A percentile compares a stretch with the other conserved stretches of the same genome.
phyloP scores from a whole-genome alignment of 2,329 filamentous ascomycete genomes.

The Allantophomopsis lycopodina region DNA sequence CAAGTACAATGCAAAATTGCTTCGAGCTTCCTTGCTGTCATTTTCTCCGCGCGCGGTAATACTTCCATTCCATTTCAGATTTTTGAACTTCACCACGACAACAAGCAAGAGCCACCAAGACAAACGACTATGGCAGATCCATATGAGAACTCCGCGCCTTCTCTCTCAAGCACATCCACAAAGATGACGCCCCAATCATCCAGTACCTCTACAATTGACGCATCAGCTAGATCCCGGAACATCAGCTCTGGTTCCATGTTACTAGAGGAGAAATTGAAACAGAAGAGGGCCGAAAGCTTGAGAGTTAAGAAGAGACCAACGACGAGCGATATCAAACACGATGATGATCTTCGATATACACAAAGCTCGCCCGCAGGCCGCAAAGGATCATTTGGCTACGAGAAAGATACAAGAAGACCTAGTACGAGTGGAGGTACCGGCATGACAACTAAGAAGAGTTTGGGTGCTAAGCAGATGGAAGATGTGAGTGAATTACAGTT shows the following conservation, averaged over 20 bases:
- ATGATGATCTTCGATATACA: constrained; percentile 5
- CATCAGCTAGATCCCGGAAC: neutral
- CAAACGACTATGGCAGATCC: too few relatives aligned
- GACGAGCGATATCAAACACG: constrained; percentile 11
- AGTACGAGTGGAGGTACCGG: constrained; percentile 12
- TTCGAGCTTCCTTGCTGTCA: too few relatives aligned
- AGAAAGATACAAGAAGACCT: constrained; percentile 13
- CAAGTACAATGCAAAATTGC: too few relatives aligned
- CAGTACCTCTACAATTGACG: neutral
- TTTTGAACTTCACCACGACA: too few relatives aligned
- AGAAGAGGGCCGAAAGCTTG: constrained; percentile 17
- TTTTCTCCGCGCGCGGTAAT: too few relatives aligned
- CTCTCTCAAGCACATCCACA: neutral
- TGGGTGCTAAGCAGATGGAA: constrained; percentile 57
- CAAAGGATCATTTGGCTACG: constrained; percentile 5
- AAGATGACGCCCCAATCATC: neutral
- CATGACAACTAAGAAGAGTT: constrained; percentile 27
- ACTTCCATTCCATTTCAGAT: too few relatives aligned
- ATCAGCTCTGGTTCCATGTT: constrained; percentile 6
- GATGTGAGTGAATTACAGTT: constrained; percentile 30
- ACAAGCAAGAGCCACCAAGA: too few relatives aligned
- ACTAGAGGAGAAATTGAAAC: constrained; percentile 18
- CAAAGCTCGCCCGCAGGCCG: constrained; percentile 15
- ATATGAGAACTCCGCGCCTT: too few relatives aligned
- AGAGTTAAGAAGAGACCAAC: constrained; percentile 4